These are phyloP conservation scores for Byssochlamys sp. DNA, from an alignment of 2,329 filamentous ascomycete genomes.

Conservation along the genomic window DNA sequence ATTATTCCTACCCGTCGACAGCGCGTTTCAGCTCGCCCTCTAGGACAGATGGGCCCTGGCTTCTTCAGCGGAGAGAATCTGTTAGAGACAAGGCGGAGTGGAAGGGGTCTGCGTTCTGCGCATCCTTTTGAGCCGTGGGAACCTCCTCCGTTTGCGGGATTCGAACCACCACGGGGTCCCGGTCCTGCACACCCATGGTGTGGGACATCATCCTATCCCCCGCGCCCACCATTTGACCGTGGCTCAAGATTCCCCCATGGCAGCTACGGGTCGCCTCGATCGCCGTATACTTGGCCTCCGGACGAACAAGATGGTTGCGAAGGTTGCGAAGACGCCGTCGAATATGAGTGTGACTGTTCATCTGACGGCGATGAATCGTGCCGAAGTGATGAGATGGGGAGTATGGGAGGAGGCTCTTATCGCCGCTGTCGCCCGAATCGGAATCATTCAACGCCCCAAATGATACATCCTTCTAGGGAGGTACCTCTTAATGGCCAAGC, in stretches of 20 bases:
- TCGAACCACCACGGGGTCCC: background rate
- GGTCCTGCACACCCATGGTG: background rate
- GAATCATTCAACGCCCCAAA: background rate
- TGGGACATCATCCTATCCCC: background rate
- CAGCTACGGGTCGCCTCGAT: background rate
- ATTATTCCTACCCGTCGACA: background rate
- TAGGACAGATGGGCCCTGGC: background rate
- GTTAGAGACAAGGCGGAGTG: background rate
- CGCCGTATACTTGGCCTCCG: background rate
- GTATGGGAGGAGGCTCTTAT: conserved; percentile 1
- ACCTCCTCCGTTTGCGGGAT: background rate
- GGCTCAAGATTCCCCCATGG: background rate
- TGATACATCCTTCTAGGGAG: background rate
- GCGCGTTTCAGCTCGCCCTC: background rate
- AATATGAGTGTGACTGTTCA: background rate
- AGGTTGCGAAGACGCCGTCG: background rate
- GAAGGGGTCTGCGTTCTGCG: background rate
- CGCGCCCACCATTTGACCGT: background rate
- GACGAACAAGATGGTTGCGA: background rate
- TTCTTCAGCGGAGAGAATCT: background rate
- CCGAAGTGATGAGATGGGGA: background rate
- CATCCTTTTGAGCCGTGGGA: background rate
- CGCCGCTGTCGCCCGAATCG: background rate
- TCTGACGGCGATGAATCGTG: background rate
- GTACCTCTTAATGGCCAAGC: background rate